Evolutionary conservation across 2,329 filamentous ascomycete species (phyloP).

Genomic region (Fusarium circinatum): DNA sequence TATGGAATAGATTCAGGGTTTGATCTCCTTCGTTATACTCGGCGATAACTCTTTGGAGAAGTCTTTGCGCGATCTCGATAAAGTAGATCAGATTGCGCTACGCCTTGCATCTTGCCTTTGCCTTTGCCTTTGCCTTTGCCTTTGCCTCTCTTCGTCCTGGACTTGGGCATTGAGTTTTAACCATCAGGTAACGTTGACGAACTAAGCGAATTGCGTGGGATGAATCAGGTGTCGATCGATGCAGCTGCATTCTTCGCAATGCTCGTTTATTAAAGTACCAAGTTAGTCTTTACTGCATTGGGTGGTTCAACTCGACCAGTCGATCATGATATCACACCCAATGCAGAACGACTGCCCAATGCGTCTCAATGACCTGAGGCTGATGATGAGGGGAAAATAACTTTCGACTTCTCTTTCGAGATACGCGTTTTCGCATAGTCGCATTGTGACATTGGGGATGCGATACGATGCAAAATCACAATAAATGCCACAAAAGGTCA

Average conservation of each 20-base stretch:
- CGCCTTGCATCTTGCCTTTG: not conserved
- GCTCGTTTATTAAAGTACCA: not conserved
- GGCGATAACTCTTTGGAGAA: constrained; percentile 9
- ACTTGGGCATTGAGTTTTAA: not conserved
- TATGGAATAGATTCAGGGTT: not conserved
- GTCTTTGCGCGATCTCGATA: not conserved
- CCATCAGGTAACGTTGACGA: not conserved
- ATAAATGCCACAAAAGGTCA: not conserved
- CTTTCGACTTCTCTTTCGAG: not conserved
- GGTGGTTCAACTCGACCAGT: not conserved
- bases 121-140: not conserved
- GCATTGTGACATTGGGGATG: constrained; percentile 2
- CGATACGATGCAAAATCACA: not conserved
- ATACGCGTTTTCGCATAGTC: constrained; percentile 27
- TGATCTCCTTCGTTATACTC: not conserved
- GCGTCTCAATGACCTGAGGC: not conserved
- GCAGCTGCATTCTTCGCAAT: not conserved
- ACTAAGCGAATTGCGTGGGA: constrained; percentile 19
- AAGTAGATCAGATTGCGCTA: not conserved
- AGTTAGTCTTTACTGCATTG: not conserved
- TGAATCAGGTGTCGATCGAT: constrained; percentile 13
- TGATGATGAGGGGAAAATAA: not conserved
- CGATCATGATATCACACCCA: not conserved
- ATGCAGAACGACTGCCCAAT: not conserved
- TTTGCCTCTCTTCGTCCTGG: not conserved